Evolutionary conservation across 1,284 basidiomycete species (phyloP), one percentile per base, ranked within the genome.

Genomic region (Dichomitus squalens): DNA sequence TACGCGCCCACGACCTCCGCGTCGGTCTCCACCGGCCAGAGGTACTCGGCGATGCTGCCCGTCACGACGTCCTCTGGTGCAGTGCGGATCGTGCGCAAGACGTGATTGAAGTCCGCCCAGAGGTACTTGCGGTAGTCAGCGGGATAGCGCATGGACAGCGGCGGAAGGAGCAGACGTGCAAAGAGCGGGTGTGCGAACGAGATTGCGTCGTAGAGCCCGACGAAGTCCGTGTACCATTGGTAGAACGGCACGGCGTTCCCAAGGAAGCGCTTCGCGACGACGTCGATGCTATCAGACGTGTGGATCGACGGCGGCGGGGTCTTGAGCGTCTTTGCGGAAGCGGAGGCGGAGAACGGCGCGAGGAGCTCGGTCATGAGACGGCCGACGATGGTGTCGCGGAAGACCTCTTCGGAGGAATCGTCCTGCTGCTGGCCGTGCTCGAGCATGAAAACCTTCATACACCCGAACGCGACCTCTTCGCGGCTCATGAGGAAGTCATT

Each of bases 371-470:
- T 68, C 80, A 96, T 87, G 23, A 86, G 69, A 4, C 68, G 71
- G 8, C 77, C 79, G 2, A 97, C 87, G 3, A 76, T 64, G 1
- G 61, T 59, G 70, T 93, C 88, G 20, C 90, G 79, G 73, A 86
- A 94, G 29, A 93, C 85, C 64, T 94, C 92, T 40, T 80, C 80
- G 5, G 73, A 66, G 6, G 81, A 79, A 58, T 82, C 77, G 55
- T 78, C 76, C 52, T 84, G 79, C 7, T 77, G 72, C 62, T 86
- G 83, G 1, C 78, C 81, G 72, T 96, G 90, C 71, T 97, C 96
- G 18, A 98, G 84, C 93, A 97, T 95, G 75, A 94, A 96, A 12
- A 98, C 87, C 66, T 93, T 94, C 91, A 96, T 95, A 63, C 93
- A 88, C 34, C 82, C 84, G 64, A 96, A 90, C 3, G 88, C 75